Base-by-base conservation (phyloP, 2,329 filamentous ascomycete genomes). In the Neonectria hederae region DNA sequence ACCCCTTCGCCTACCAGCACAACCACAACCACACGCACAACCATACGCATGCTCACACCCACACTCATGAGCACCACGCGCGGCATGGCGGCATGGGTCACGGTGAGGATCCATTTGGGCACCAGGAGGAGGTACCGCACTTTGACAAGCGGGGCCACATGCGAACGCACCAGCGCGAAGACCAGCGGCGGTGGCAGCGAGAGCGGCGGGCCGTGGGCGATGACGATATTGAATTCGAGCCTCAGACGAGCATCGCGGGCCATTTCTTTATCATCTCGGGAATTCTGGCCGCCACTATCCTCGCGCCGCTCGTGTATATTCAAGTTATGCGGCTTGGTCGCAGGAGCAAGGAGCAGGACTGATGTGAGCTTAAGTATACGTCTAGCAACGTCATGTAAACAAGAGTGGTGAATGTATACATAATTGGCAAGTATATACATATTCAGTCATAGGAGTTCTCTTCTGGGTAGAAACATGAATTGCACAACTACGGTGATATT, bases 141-240 rank as follows among this genome's bases (percentile, higher is more conserved):
- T 99, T 97, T 71, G 90, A 98, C 80, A 86, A 87, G 43, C 83
- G 81, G 45, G 84, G 86, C 10, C 94, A 97, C 78, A 88, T 89
- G 72, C 84, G 88, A 66, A 97, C 93, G 63, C 93, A 97, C 68
- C 83, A 86, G 54, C 82, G 85, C 35, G 84, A 91, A 71, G 87
- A 92, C 68, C 77, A 80, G 46, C 77, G 83, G 6, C 77, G 80
- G 21, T 76, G 72, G 71, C 65, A 70, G 49, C 65, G 82, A 17
- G 74, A 75, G 45, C 74, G 74, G 38, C 71, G 75, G 75, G 85
- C 72, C 76, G 83, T 72, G 75, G 83, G 72, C 11, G 76, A 78
- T 28, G 68, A 77, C 61, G 70, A 74, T 60, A 67, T 78, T 71
- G 78, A 76, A 72, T 76, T 80, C 49, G 81, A 81, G 68, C 74